Conservation (phyloP, 2,329 filamentous ascomycete genomes). For the Dryadomyces quercivorus region DNA sequence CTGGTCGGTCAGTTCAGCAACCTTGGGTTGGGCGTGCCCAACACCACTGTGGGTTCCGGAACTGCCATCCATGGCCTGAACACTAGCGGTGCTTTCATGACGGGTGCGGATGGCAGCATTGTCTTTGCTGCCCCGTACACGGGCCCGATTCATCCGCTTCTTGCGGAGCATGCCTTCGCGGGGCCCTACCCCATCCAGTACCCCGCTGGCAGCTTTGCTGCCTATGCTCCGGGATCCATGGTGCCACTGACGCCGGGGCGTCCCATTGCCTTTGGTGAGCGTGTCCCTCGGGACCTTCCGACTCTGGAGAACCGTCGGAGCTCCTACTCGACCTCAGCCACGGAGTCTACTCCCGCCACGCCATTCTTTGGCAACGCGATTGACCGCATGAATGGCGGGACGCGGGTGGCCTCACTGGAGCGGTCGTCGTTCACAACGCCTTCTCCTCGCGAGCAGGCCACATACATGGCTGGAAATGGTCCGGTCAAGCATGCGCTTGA, state of each 20-base stretch:
- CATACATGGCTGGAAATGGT: conserved; percentile 16
- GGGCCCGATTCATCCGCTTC: conserved; percentile 15
- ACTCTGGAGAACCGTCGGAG: conserved; percentile 53
- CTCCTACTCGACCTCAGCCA: conserved; percentile 49
- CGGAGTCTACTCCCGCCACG: conserved; percentile 52
- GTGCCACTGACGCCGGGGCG: conserved; percentile 43
- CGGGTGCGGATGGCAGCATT: conserved; percentile 17
- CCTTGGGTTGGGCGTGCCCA: conserved; percentile 15
- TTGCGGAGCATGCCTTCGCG: conserved; percentile 15
- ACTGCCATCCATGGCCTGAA: conserved; percentile 8
- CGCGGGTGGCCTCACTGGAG: conserved; percentile 45
- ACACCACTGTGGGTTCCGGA: conserved; percentile 12
- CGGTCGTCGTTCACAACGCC: conserved; percentile 55
- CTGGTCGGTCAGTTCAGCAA: conserved; percentile 19
- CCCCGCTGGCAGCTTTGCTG: neutral
- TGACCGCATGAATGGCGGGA: conserved; percentile 43
- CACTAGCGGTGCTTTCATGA: conserved; percentile 12
- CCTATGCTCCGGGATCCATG: conserved; percentile 16
- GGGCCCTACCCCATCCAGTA: conserved; percentile 15
- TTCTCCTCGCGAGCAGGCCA: conserved; percentile 45
- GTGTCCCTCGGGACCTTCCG: conserved; percentile 41
- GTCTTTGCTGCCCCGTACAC: conserved; percentile 14
- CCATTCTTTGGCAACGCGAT: conserved; percentile 49
- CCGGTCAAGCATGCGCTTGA: conserved; percentile 32
- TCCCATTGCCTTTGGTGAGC: conserved; percentile 29